phyloP scores from a whole-genome alignment of 1,139 yeast species.

The Geotrichum australiense region DNA sequence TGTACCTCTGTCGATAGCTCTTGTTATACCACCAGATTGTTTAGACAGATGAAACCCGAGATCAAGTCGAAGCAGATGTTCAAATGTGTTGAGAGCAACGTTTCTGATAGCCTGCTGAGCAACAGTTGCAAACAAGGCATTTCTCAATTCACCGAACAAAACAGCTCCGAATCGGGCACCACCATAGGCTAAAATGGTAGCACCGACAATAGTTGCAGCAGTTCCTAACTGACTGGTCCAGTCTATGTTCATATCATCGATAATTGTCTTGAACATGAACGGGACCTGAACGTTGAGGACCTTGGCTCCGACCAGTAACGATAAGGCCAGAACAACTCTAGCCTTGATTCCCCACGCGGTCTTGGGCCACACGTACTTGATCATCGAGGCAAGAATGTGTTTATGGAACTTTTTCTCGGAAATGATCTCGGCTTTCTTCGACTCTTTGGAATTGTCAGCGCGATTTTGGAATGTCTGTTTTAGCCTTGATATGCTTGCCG shows the following conservation, averaged over 20 bases:
- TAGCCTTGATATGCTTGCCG: no score
- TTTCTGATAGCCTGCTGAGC: conserved; percentile 91
- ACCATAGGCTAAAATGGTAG: conserved; percentile 83
- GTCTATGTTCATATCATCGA: conserved; percentile 89
- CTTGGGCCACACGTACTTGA: conserved; percentile 84
- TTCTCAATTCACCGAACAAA: conserved; percentile 84
- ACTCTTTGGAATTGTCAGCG: no score
- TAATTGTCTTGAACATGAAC: conserved; percentile 79
- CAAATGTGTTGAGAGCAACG: conserved; percentile 84
- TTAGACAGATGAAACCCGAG: conserved; percentile 81
- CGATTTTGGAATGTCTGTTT: no score
- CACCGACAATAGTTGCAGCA: conserved; percentile 49
- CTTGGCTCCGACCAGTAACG: conserved; percentile 71
- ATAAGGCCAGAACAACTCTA: conserved; percentile 69
- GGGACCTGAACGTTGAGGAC: conserved; percentile 92
- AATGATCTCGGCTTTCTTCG: no score
- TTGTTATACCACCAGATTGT: conserved; percentile 92
- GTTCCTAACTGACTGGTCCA: conserved; percentile 64
- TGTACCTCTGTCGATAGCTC: conserved; percentile 97
- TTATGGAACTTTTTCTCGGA: conserved; percentile 22
- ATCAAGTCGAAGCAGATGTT: conserved; percentile 76
- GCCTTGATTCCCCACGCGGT: conserved; percentile 61
- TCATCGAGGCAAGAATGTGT: conserved; percentile 34
- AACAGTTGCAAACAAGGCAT: conserved; percentile 92
- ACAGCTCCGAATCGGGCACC: conserved; percentile 93